A percentile compares a stretch with the other conserved stretches of the same genome.
These are phyloP conservation scores for Sporisorium iseilematis-ciliati DNA, from an alignment of 1,284 basidiomycete species.

Conservation along the genomic window DNA sequence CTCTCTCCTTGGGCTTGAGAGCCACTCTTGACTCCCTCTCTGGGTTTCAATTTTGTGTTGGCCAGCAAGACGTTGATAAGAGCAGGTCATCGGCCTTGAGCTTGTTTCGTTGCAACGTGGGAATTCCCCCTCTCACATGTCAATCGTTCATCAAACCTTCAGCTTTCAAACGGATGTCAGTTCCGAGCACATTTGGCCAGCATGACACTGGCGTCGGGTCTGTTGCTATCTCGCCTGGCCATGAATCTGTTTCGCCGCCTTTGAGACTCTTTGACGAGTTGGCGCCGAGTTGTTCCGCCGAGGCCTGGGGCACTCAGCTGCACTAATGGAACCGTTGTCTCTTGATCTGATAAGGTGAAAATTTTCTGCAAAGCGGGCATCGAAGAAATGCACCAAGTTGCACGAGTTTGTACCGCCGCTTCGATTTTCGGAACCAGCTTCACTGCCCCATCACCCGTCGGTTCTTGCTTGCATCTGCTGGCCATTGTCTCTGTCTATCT, in stretches of 20 bases:
- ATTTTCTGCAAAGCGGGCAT: not conserved
- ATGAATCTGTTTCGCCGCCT: not conserved
- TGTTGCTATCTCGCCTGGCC: too few relatives aligned
- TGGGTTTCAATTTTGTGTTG: not conserved
- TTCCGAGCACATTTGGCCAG: not conserved
- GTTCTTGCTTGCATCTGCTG: conserved; percentile 12
- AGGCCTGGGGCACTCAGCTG: too few relatives aligned
- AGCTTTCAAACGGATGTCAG: not conserved
- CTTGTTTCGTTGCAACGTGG: not conserved
- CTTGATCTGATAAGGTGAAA: not conserved
- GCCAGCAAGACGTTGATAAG: too few relatives aligned
- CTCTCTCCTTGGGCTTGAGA: not conserved
- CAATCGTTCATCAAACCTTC: not conserved
- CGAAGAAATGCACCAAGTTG: conserved; percentile 1
- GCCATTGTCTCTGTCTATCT: not conserved
- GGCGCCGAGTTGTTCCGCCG: too few relatives aligned
- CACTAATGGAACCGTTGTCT: not conserved
- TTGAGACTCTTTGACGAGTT: not conserved
- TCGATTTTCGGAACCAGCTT: conserved; percentile 1
- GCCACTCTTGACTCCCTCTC: not conserved
- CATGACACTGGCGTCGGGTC: not conserved
- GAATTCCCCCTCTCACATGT: conserved; percentile 5
- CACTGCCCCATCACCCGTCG: conserved; percentile 10
- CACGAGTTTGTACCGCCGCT: conserved; percentile 5
- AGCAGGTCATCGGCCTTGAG: not conserved